phyloP scores from a whole-genome alignment of 2,329 filamentous ascomycete genomes.

The Diplodia seriata region DNA sequence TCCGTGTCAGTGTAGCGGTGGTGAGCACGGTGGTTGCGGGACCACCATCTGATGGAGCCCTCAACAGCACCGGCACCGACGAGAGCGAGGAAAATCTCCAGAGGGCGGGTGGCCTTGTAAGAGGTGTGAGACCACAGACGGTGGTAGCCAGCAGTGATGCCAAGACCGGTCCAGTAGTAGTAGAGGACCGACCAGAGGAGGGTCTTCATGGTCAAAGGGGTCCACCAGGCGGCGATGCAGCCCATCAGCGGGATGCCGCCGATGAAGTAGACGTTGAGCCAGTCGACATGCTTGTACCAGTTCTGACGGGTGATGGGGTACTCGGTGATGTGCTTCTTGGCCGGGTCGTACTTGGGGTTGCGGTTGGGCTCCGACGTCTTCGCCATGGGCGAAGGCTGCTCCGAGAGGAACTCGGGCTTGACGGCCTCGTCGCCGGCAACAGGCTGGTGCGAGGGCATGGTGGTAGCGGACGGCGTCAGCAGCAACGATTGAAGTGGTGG shows the following conservation, averaged over 20 bases:
- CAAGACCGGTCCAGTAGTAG: conserved; percentile 84
- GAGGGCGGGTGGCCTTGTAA: conserved; percentile 53
- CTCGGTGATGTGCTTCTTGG: conserved; percentile 84
- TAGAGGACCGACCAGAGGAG: conserved; percentile 76
- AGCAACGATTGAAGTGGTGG: conserved; percentile 18
- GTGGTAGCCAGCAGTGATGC: conserved; percentile 66
- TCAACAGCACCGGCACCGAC: conserved; percentile 58
- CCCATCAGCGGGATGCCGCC: conserved; percentile 78
- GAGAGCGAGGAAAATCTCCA: conserved; percentile 57
- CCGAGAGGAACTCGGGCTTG: conserved; percentile 56
- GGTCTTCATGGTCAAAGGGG: conserved; percentile 76
- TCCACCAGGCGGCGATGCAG: conserved; percentile 78
- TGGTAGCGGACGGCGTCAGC: conserved; percentile 32
- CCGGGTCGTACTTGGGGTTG: conserved; percentile 61
- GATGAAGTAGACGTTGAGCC: conserved; percentile 87
- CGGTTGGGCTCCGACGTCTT: conserved; percentile 60
- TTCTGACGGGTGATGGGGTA: conserved; percentile 79
- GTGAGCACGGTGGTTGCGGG: conserved; percentile 58
- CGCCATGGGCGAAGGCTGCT: conserved; percentile 55
- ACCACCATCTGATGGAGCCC: conserved; percentile 60
- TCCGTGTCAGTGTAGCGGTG: conserved; percentile 61
- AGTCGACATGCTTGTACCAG: conserved; percentile 94
- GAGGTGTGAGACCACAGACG: conserved; percentile 72
- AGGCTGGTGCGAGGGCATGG: conserved; percentile 62
- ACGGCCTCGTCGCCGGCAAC: conserved; percentile 56